These are phyloP conservation scores for Penicillium crystallinum DNA, from an alignment of 495 filamentous ascomycete genomes.

Conservation along the genomic window DNA sequence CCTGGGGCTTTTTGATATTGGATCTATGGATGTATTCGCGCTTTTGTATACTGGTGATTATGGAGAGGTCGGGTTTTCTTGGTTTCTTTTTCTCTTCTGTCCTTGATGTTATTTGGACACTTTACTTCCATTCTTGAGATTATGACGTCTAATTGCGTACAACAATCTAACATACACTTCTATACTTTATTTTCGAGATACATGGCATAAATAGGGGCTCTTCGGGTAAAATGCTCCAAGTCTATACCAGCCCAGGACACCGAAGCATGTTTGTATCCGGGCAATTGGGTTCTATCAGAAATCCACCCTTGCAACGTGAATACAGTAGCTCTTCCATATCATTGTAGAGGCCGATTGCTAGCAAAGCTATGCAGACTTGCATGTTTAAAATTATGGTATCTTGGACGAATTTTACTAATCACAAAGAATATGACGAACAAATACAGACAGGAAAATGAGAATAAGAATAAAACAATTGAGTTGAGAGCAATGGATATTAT, in stretches of 20 bases:
- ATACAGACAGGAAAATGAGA: no score
- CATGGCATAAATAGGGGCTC: no score
- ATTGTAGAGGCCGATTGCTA: no score
- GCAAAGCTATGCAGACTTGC: no score
- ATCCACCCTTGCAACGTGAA: no score
- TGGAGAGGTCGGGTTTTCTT: neutral
- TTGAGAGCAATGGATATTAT: neutral
- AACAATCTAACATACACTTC: neutral
- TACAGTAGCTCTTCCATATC: no score
- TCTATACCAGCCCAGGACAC: no score
- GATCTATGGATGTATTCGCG: neutral
- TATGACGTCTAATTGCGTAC: neutral
- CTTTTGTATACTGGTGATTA: neutral
- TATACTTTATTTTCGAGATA: neutral
- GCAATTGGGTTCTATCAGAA: no score
- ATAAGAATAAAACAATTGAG: neutral
- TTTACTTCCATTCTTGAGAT: neutral
- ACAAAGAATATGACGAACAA: neutral
- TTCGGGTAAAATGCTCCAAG: no score
- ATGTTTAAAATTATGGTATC: neutral
- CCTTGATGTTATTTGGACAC: slow-evolving; percentile 11
- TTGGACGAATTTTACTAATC: neutral
- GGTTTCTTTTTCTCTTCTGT: slow-evolving; percentile 6
- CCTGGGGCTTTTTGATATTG: slow-evolving; percentile 1
- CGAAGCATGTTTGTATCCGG: no score